Evolutionary conservation across 768 basidiomycete species (phyloP), one percentile per base, ranked within the genome.

Genomic region (Candolleomyces eurysporus): DNA sequence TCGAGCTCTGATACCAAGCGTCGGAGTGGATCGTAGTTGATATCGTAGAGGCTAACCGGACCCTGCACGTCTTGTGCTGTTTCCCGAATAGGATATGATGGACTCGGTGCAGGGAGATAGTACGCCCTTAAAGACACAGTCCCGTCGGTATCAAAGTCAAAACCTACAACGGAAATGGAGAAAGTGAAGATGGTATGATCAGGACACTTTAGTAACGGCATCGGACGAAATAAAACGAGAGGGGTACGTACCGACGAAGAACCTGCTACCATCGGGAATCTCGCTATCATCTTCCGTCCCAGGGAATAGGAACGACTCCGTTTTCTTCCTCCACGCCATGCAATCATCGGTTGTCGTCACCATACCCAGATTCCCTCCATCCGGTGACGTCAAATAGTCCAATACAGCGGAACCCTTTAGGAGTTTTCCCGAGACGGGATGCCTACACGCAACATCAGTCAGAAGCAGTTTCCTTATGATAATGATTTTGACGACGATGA

Each of bases 81-180:
- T 30, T 60, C n/a, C 3, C 46, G 63, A 21, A 32, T 39, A 48
- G 43, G 57, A 51, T 4, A 16, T 16, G 21, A 64, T 36, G 22
- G 63, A 51, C 17, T 62, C 61, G 45, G 67, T 60, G 66, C 56
- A 45, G 73, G 71, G 19, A 72, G 61, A 56, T 74, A 71, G 58
- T 74, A 74, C 17, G 71, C 72, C 62, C 73, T 74, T 17, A 74
- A 54, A 21, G 68, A 63, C 36, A 74, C 66, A 11, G 60, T 62
- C 8, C 72, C 73, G 14, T 65, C 60, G 4, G 69, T 59, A 16
- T 65, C 55, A 59, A 74, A 74, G 59, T 74, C 72, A 48, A 74
- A 74, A 5, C 73, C 73, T 74, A 48, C 19, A 17, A 46, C 11
- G 49, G 46, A 48, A 48, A 22, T 26, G 26, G 26, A 26, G 26